Evolutionary conservation across 148 eudicot species (phyloP), one percentile per base, ranked within the genome.

Genomic region (Fagopyrum homotropicum): DNA sequence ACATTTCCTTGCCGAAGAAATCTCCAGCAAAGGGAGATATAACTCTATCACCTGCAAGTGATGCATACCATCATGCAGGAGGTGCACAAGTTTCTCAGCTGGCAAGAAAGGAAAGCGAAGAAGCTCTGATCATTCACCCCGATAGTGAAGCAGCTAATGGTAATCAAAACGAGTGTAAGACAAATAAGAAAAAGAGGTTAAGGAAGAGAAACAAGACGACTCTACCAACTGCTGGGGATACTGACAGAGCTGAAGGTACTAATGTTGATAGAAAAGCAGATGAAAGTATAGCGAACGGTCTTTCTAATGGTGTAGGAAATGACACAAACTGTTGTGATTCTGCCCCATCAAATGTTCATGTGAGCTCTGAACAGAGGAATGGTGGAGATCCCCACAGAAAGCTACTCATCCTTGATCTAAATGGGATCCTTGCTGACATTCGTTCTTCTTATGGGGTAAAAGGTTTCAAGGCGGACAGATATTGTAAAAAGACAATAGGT

Each of bases 351-450:
- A 56, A 61, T 35, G 40, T 61, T 1, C 8, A 14, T 69, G 69
- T 72, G 56, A 44, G 72, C 17, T 11, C 16, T 10, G 76, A 64
- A 60, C 77, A 43, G 51, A 78, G 64, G 30, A 69, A 35, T 72
- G 50, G 81, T 22, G 75, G 74, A 35, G 69, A 72, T n/a, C 50
- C 72, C 40, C 73, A 69, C 70, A 89, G 78, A 80, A 93, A 88
- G 84, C 97, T 93, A 81, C 87, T 93, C 63, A 88, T 93, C 54
- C 94, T 93, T 68, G 98, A 93, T 83, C 72, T 93, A 60, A 93
- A 93, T 87, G 98, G 98, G 35, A 15, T 93, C 43, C 87, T 93
- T 79, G 89, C 79, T 7, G 91, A 93, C 79, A 82, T 93, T 78
- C 81, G 68, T 22, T 26, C 11, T 60, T 77, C 14, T 16, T 0